Evolutionary conservation across 805 yeast genomes (phyloP), one percentile per base, ranked within the genome.

Genomic region (Metschnikowia gruessii): DNA sequence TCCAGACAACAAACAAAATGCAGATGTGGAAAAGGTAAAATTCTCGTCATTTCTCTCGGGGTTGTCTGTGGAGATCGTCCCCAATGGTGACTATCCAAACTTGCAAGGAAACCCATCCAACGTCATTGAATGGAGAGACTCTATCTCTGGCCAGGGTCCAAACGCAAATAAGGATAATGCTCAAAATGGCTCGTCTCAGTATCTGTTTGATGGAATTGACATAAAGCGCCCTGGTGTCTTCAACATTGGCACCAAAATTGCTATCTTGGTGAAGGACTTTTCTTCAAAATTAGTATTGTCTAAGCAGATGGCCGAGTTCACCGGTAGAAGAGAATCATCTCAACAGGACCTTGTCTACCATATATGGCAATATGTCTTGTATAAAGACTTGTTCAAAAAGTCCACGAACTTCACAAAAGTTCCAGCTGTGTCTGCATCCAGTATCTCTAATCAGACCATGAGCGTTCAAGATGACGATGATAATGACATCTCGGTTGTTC

Each of bases 51-150:
- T 88, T 57, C 74, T 94, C 56, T 82, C 91, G 7, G 91, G 92
- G 15, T 79, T 94, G 19, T 83, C 95, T 1, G 84, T 94, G 11
- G 97, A 94, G 60, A 72, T 92, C 42, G 54, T 68, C 17, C 69
- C 70, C 34, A 69, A 66, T 53, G 63, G 60, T n/a, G 69, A 69
- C 55, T 69, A 70, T 53, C 70, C 72, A 30, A 54, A 59, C 26
- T 54, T 68, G 42, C 66, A 61, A 43, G 59, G 59, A 43, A 51
- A 56, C 19, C 64, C 59, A 36, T 60, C 64, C 40, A 69, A 76
- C 57, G 67, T 85, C 12, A 80, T 92, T 37, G 97, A 94, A 65
- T 94, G 99, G 99, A 91, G 90, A 64, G 91, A 85, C 54, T 85
- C 82, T 48, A 53, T 65, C 11, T 62, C 40, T 64, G 64, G 37